Percentiles rank a stretch among this genome's conserved stretches.
Conservation (phyloP, 768 basidiomycete genomes). For the Kwoniella heveanensis region DNA sequence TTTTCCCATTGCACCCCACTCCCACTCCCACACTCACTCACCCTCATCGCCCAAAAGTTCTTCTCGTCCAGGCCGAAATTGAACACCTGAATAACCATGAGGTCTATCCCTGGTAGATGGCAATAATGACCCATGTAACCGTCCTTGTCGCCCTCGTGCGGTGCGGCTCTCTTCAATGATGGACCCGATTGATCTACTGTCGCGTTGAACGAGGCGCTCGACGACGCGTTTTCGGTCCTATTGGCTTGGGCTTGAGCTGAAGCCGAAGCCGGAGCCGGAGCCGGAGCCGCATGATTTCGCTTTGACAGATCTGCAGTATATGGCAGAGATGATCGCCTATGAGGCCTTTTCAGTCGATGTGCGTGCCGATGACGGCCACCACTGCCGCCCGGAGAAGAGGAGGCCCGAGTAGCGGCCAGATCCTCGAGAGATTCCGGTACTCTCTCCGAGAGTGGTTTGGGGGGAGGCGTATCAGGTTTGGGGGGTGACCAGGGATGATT, state of each 20-base stretch:
- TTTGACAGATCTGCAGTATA: background rate
- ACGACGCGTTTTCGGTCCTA: too few species aligned
- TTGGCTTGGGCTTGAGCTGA: too few species aligned
- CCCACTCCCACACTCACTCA: too few species aligned
- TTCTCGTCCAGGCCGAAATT: constrained; percentile 42
- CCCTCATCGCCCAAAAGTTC: constrained; percentile 26
- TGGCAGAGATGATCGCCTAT: background rate
- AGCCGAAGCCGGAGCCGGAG: too few species aligned
- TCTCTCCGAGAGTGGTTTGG: constrained; percentile 12
- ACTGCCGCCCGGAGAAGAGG: too few species aligned
- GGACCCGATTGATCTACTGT: too few species aligned
- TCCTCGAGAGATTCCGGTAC: constrained; percentile 13
- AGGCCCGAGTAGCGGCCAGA: background rate
- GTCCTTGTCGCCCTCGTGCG: constrained; percentile 6
- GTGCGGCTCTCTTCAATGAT: constrained; percentile 4
- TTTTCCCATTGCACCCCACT: too few species aligned
- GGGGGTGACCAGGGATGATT: constrained; percentile 25
- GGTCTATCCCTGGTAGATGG: constrained; percentile 32
- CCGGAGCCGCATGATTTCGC: too few species aligned
- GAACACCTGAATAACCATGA: constrained; percentile 41
- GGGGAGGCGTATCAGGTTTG: constrained; percentile 3
- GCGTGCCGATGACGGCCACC: background rate
- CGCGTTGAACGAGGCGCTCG: too few species aligned
- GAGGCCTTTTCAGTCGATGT: background rate
- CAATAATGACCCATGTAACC: constrained; percentile 31